Evolutionary conservation across 139 green algal genomes (phyloP), one percentile per base, ranked within the genome.

Genomic region (Chlorella sp.): DNA sequence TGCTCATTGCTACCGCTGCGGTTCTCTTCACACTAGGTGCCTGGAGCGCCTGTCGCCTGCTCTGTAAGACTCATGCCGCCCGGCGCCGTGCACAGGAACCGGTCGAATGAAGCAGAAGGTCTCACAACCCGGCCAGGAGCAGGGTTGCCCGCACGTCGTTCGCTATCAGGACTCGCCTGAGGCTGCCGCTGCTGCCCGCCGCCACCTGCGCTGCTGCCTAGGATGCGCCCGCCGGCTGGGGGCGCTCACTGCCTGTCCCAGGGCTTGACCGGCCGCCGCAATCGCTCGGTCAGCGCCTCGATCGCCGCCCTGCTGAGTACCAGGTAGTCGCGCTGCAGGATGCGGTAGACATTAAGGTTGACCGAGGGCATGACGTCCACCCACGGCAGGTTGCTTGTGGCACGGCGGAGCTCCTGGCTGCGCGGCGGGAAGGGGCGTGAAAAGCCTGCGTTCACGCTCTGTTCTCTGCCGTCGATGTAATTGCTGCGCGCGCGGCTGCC

Each of bases 301-400:
- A 90, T 71, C 0, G 91, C 91, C 1, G 17, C 50, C 0, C 64
- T 67, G 3, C 90, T 93, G n/a, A 98, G 33, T 25, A 98, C 68
- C 0, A 98, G 76, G 25, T 89, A 81, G 63, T 97, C 88, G 14
- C 90, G 81, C 70, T 91, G 83, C 51, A 98, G 78, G 36, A 98
- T 88, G 75, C 88, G 88, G 81, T 96, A 97, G 9, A 98, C 93
- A 59, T 96, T 98, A 1, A 94, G 67, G 21, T 93, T 87, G 19
- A 80, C 58, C 19, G 67, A 48, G 2, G 90, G 84, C 66, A 97
- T 80, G 7, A 92, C 83, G 45, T 93, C 83, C 38, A 93, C 86
- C 43, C 84, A 88, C 0, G 83, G 73, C 40, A 96, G 65, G 64
- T 96, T 96, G 42, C 74, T n/a, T 4, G 75, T 79, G 1, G 74